A percentile compares a stretch with the other conserved stretches of the same genome.
phyloP scores from a whole-genome alignment of 495 filamentous ascomycete species.

The Aspergillus bridgeri region DNA sequence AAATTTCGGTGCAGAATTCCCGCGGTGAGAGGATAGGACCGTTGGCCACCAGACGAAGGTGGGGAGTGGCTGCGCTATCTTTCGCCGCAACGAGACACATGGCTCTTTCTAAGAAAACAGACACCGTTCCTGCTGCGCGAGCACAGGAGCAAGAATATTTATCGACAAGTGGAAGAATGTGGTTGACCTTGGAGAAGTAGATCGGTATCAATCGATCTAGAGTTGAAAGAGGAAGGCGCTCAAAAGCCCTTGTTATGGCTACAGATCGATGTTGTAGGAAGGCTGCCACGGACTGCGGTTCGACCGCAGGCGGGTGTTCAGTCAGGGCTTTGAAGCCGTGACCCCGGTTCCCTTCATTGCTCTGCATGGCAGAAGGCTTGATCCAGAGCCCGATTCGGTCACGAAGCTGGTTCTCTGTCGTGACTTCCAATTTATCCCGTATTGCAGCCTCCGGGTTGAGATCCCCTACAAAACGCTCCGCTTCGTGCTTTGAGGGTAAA shows the following conservation, averaged over 20 bases:
- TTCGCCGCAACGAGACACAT: conserved; percentile 48
- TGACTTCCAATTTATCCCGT: conserved; percentile 32
- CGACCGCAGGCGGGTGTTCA: conserved; percentile 9
- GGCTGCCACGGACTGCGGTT: conserved; percentile 20
- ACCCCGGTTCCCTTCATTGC: conserved; percentile 7
- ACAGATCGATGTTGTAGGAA: conserved; percentile 28
- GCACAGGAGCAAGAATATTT: conserved; percentile 19
- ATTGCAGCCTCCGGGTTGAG: conserved; percentile 49
- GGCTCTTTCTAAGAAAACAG: conserved; percentile 40
- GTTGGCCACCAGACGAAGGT: conserved; percentile 29
- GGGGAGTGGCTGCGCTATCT: conserved; percentile 27
- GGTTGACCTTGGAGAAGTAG: conserved; percentile 36
- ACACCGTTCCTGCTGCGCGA: conserved; percentile 21
- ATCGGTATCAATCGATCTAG: conserved; percentile 24
- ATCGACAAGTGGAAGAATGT: conserved; percentile 38
- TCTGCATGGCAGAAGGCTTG: conserved; percentile 23
- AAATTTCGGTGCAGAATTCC: conserved; percentile 37
- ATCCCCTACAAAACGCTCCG: conserved; percentile 46
- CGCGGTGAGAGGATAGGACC: conserved; percentile 25
- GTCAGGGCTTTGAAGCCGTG: not conserved
- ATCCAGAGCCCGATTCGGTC: conserved; percentile 47
- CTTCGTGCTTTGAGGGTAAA: conserved; percentile 11
- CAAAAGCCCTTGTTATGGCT: conserved; percentile 29
- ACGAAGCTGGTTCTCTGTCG: conserved; percentile 30
- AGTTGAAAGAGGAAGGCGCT: conserved; percentile 26